These are phyloP conservation scores for Ceratobasidium sp. DNA, from an alignment of 1,284 basidiomycete genomes.

Conservation along the genomic window DNA sequence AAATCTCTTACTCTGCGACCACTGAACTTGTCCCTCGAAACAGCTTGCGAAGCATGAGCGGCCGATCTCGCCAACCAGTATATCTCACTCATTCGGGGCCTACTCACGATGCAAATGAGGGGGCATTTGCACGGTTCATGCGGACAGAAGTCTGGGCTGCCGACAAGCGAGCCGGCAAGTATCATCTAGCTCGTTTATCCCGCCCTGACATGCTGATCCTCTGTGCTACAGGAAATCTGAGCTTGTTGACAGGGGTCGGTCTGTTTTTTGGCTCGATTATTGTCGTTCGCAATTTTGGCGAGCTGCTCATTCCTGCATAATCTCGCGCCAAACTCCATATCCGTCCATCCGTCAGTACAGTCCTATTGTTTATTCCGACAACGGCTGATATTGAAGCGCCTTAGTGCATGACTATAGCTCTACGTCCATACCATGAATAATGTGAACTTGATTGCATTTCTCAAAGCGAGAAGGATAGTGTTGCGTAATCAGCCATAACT, in stretches of 20 bases:
- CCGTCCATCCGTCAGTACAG: not conserved
- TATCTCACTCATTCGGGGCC: slow-evolving; percentile 21
- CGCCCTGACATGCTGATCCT: not conserved
- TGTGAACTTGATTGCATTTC: not conserved
- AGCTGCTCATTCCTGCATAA: slow-evolving; percentile 41
- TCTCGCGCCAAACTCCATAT: not conserved
- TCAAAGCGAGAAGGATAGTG: no score
- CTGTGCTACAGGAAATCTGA: slow-evolving; percentile 39
- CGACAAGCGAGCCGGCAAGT: slow-evolving; percentile 40
- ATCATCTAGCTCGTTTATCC: not conserved
- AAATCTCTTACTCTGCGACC: not conserved
- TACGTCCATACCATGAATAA: not conserved
- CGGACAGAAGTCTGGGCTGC: slow-evolving; percentile 42
- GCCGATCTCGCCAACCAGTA: slow-evolving; percentile 23
- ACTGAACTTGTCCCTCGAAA: not conserved
- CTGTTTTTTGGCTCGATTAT: slow-evolving; percentile 42
- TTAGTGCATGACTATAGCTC: not conserved
- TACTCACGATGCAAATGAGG: slow-evolving; percentile 30
- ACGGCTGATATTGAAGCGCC: not conserved
- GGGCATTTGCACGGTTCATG: slow-evolving; percentile 41
- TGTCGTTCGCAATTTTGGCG: slow-evolving; percentile 42
- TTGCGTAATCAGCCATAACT: no score
- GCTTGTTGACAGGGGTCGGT: slow-evolving; percentile 39
- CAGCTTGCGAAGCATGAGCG: not conserved
- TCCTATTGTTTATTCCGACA: not conserved